phyloP scores from a whole-genome alignment of 2,329 filamentous ascomycete species.

The Penicillium sp. region DNA sequence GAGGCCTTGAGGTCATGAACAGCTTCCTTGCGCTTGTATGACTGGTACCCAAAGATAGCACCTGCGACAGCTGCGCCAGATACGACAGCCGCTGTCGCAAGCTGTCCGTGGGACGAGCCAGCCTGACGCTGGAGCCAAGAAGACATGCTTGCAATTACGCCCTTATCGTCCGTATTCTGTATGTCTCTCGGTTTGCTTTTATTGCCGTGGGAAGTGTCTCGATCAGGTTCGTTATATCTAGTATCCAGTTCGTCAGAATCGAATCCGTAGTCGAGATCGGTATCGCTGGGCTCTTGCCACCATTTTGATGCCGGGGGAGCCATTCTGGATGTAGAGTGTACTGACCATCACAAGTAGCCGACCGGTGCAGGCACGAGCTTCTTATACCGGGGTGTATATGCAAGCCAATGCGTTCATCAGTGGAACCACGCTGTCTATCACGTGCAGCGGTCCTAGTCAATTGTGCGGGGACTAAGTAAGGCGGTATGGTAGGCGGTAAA shows the following conservation, averaged over 20 bases:
- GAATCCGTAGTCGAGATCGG: constrained; percentile 25
- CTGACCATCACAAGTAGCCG: constrained; percentile 10
- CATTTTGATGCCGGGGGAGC: constrained; percentile 11
- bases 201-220: constrained; percentile 5
- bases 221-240: constrained; percentile 19
- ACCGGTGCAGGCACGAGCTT: constrained; percentile 5
- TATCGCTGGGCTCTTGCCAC: constrained; percentile 18
- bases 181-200: not conserved
- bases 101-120: constrained; percentile 41
- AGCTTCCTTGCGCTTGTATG: constrained; percentile 52
- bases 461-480: not conserved
- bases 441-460: constrained; percentile 12
- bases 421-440: constrained; percentile 19
- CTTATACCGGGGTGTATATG: constrained; percentile 15
- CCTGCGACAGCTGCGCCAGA: constrained; percentile 45
- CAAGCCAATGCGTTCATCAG: constrained; percentile 20
- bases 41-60: constrained; percentile 57
- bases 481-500: not conserved
- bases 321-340: constrained; percentile 8
- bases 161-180: constrained; percentile 3
- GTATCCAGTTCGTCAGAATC: constrained; percentile 24
- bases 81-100: constrained; percentile 42
- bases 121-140: constrained; percentile 45
- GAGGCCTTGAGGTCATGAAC: constrained; percentile 59
- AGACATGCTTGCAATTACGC: constrained; percentile 33